Percentiles rank a stretch among this genome's conserved stretches.
These are phyloP conservation scores for Tylopilus sp. DNA, from an alignment of 1,284 basidiomycete species.

Conservation along the genomic window DNA sequence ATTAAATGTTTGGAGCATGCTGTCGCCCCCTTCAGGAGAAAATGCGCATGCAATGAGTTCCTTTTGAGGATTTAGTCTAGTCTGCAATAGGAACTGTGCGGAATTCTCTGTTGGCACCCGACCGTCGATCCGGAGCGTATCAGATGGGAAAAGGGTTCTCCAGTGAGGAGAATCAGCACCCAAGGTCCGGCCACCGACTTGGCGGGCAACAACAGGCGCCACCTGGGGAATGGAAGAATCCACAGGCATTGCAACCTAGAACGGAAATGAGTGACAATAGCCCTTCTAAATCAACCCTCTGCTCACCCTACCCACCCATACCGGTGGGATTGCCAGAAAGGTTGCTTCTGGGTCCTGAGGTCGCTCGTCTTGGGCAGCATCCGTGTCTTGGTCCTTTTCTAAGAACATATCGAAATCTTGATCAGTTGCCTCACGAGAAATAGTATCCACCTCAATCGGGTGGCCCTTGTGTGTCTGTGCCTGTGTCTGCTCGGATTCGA, in stretches of 20 bases:
- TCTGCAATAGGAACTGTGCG: constrained; percentile 70
- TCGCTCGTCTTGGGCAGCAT: constrained; percentile 14
- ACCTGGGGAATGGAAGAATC: constrained; percentile 66
- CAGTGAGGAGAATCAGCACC: constrained; percentile 57
- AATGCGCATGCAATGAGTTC: constrained; percentile 78
- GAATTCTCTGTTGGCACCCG: constrained; percentile 76
- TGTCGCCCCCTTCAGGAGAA: constrained; percentile 46
- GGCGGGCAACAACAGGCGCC: constrained; percentile 64
- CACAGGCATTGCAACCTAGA: constrained; percentile 71
- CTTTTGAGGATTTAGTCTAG: constrained; percentile 70
- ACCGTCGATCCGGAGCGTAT: constrained; percentile 69
- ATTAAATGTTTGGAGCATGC: constrained; percentile 59
- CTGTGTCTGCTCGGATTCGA: constrained; percentile 17
- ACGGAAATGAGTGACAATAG: constrained; percentile 18
- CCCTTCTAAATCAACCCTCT: background rate
- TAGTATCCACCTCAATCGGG: constrained; percentile 43
- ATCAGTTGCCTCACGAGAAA: constrained; percentile 54
- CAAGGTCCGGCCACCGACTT: constrained; percentile 62
- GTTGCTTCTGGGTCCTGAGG: constrained; percentile 35
- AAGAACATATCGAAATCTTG: constrained; percentile 82
- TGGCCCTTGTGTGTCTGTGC: constrained; percentile 29
- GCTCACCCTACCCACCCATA: constrained; percentile 72
- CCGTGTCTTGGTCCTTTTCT: constrained; percentile 49
- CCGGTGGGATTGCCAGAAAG: constrained; percentile 52
- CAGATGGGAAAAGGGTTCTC: constrained; percentile 68